phyloP scores from a whole-genome alignment of 257 asterid species.

The Solanum etuberosum region DNA sequence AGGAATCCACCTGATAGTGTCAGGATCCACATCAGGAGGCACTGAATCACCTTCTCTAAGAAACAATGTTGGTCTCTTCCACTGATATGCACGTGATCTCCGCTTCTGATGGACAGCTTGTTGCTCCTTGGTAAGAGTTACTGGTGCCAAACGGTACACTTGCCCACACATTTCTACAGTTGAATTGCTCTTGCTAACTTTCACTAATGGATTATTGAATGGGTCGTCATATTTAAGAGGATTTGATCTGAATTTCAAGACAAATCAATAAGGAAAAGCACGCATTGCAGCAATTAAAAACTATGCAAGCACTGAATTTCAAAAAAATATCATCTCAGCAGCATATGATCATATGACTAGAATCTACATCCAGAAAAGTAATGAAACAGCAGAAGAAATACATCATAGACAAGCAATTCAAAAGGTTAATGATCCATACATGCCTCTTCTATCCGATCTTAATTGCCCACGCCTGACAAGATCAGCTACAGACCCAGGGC shows the following conservation, averaged over 20 bases:
- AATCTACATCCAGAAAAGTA: neutral
- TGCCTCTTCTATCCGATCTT: constrained; percentile 99
- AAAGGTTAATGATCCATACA: constrained; percentile 52
- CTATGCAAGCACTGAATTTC: neutral
- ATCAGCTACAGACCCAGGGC: constrained; percentile 86
- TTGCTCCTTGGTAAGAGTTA: constrained; percentile 73
- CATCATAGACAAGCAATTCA: neutral
- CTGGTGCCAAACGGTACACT: constrained; percentile 90
- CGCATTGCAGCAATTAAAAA: neutral
- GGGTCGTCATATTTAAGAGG: constrained; percentile 97
- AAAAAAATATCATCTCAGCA: neutral
- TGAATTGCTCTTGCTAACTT: constrained; percentile 72
- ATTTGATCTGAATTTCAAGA: constrained; percentile 41
- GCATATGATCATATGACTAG: neutral
- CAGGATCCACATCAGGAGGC: constrained; percentile 99
- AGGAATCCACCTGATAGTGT: constrained; percentile 95
- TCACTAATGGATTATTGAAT: constrained; percentile 92
- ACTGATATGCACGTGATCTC: constrained; percentile 95
- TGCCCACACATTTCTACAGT: constrained; percentile 96
- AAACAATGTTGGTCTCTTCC: constrained; percentile 95
- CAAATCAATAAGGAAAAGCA: constrained; percentile 3
- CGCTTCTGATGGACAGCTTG: constrained; percentile 78
- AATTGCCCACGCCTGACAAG: constrained; percentile 95
- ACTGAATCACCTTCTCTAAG: constrained; percentile 90
- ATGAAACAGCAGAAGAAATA: neutral